Evolutionary conservation across 2,329 filamentous ascomycete species (phyloP), one percentile per base, ranked within the genome.

Genomic region (Fusarium palustre): DNA sequence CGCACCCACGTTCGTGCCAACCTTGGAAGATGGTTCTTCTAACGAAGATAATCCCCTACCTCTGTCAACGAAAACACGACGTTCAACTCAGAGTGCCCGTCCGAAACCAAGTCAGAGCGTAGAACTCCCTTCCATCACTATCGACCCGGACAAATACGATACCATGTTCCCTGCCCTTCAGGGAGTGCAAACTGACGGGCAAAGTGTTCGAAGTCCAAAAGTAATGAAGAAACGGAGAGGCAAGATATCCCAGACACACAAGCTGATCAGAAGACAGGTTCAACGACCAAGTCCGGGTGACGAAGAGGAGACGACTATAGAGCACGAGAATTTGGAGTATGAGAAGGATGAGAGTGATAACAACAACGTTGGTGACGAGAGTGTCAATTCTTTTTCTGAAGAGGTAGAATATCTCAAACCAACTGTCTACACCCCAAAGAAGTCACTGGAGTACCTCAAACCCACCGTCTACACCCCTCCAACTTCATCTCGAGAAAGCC

Each of bases 1-100:
- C 20, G 76, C 76, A 10, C 60, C 65, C n/a, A 63, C 69, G 20
- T 77, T 77, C 48, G 63, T 69, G 20, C 76, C 76, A 18, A 66
- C 42, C 45, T n/a, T 50, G 22, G 55, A 62, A 15, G 49, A 68
- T 20, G 50, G 41, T 8, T 47, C 52, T 36, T 43, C 48, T 38
- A 54, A 28, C 11, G 45, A 57, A 28, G 46, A 67, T 20, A n/a
- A 22, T 33, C 41, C 22, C 16, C 33, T 48, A 6, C 52, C 30
- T 18, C 52, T 43, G 10, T 57, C 66, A 10, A 22, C 16, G 34
- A 64, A 68, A 46, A 42, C 34, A 30, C 30, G 18, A 12, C 46
- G 22, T 34, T 16, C 62, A 25, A 42, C 24, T 39, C 45, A 54
- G 39, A 45, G 49, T 25, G 45, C 55, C 3, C 56, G 33, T 4